Evolutionary conservation across 2,329 filamentous ascomycete species (phyloP).

Genomic region (Clarireedia paspali): DNA sequence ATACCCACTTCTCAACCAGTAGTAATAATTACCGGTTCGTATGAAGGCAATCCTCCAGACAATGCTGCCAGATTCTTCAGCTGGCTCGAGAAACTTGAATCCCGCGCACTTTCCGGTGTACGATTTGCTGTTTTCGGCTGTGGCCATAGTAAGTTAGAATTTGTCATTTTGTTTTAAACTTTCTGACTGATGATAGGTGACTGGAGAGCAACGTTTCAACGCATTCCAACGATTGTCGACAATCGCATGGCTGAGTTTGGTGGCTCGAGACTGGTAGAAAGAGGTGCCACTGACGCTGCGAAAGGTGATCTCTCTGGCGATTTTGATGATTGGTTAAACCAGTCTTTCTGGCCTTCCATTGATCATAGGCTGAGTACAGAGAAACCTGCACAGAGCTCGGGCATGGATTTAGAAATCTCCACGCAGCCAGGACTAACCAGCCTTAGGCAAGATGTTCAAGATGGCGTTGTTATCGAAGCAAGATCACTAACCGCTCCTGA

Average conservation of each 20-base stretch:
- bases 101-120: conserved; percentile 43
- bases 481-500: conserved; percentile 38
- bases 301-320: conserved; percentile 56
- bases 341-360: conserved; percentile 38
- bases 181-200: conserved; percentile 30
- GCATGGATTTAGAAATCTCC: neutral
- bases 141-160: conserved; percentile 37
- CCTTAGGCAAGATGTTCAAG: conserved; percentile 53
- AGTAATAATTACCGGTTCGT: conserved; percentile 61
- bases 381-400: neutral
- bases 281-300: neutral
- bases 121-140: conserved; percentile 64
- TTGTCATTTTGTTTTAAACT: conserved; percentile 28
- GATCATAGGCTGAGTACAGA: conserved; percentile 12
- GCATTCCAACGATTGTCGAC: conserved; percentile 56
- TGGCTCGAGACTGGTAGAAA: neutral
- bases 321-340: conserved; percentile 61
- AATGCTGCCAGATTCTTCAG: conserved; percentile 61
- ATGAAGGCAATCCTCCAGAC: conserved; percentile 66
- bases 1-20: conserved; percentile 54
- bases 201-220: conserved; percentile 57
- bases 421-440: conserved; percentile 16
- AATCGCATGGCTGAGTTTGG: neutral
- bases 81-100: conserved; percentile 46
- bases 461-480: conserved; percentile 49